phyloP scores from a whole-genome alignment of 208 protist genomes.

The Crithidia sp. region DNA sequence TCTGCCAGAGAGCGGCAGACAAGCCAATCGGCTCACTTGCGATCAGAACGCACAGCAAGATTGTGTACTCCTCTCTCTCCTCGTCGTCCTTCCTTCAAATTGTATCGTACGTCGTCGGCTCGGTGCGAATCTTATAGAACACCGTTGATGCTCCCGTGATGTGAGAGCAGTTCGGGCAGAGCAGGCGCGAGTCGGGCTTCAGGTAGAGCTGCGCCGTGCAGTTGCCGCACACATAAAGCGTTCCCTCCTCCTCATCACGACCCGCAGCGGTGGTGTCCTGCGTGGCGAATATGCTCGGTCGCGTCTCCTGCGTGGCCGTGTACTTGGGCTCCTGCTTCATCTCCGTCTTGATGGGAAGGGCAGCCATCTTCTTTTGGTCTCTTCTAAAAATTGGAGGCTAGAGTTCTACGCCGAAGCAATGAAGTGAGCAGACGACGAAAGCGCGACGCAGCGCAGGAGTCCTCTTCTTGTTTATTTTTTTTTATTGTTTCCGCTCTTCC shows the following conservation, averaged over 20 bases:
- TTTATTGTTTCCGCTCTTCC: no score
- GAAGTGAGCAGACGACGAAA: no score
- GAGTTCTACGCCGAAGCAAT: no score
- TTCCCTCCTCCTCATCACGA: constrained; percentile 39
- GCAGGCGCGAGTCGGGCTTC: constrained; percentile 50
- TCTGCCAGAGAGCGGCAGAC: no score
- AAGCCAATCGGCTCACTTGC: no score
- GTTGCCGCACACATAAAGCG: constrained; percentile 83
- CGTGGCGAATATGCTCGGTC: constrained; percentile 16
- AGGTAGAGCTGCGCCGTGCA: constrained; percentile 76
- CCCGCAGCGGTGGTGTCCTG: constrained; percentile 12
- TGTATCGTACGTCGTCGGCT: constrained; percentile 87
- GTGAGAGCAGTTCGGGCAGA: constrained; percentile 83
- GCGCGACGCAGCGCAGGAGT: no score
- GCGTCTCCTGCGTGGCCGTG: constrained; percentile 36
- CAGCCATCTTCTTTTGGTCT: constrained; percentile 3
- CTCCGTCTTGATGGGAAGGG: constrained; percentile 28
- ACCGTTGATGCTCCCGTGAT: constrained; percentile 85
- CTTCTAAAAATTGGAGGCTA: no score
- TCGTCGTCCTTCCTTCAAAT: constrained; percentile 40
- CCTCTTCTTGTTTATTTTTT: no score
- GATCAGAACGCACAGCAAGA: no score
- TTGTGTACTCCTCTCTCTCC: no score
- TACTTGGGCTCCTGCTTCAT: constrained; percentile 30
- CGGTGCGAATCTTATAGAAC: constrained; percentile 90